phyloP scores from a whole-genome alignment of 2,329 filamentous ascomycete genomes.

The Zasmidium cellare region DNA sequence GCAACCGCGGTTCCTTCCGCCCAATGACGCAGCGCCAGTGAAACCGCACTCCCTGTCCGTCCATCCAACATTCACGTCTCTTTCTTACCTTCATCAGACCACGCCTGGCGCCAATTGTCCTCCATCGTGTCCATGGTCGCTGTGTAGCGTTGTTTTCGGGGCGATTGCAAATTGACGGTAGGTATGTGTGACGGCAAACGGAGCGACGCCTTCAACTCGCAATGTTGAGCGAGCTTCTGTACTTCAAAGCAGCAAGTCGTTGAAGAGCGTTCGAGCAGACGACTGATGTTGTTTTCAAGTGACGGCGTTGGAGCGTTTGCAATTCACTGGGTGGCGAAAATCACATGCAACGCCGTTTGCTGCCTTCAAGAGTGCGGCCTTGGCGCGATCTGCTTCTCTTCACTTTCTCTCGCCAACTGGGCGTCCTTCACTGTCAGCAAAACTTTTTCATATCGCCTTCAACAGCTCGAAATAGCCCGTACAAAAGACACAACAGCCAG shows the following conservation, averaged over 20 bases:
- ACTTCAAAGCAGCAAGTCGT: not conserved
- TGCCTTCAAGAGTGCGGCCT: not conserved
- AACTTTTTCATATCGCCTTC: too few species aligned
- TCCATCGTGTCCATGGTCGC: not conserved
- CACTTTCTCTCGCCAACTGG: not conserved
- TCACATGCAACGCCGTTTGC: slow-evolving; percentile 13
- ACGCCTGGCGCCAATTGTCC: not conserved
- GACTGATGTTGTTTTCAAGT: not conserved
- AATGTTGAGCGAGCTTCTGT: not conserved
- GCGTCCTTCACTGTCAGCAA: not conserved
- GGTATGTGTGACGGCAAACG: not conserved
- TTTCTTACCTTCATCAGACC: not conserved
- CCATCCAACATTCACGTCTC: not conserved
- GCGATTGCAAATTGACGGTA: not conserved
- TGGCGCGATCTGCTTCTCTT: not conserved
- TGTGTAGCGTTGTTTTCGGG: not conserved
- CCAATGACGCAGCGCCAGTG: slow-evolving; percentile 5
- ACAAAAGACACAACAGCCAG: too few species aligned
- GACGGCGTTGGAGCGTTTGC: slow-evolving; percentile 1
- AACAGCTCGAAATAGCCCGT: too few species aligned
- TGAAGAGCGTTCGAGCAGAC: not conserved
- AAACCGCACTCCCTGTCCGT: not conserved
- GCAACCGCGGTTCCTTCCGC: slow-evolving; percentile 3
- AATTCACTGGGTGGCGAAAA: not conserved
- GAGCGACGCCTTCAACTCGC: not conserved